A percentile compares a stretch with the other conserved stretches of the same genome.
These are phyloP conservation scores for Suillus discolor DNA, from an alignment of 768 basidiomycete genomes.

Conservation along the genomic window DNA sequence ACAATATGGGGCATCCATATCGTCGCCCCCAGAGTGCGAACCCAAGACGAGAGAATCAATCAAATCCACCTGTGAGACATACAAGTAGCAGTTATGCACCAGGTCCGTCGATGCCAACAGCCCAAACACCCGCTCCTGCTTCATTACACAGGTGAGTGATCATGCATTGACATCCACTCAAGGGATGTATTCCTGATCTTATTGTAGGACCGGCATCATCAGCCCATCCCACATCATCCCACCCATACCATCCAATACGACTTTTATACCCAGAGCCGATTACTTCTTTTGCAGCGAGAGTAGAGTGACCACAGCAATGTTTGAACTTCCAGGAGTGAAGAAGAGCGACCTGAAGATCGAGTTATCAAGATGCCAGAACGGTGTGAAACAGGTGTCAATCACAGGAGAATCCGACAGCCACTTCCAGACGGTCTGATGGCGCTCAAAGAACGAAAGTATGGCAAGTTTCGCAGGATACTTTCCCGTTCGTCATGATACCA, in stretches of 20 bases:
- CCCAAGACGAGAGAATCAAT: constrained; percentile 36
- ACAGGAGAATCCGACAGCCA: constrained; percentile 46
- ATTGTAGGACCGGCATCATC: constrained; percentile 23
- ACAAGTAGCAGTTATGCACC: constrained; percentile 21
- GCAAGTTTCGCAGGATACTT: constrained; percentile 51
- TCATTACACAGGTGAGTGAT: constrained; percentile 13
- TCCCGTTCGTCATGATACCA: constrained; percentile 56
- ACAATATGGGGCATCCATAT: constrained; percentile 14
- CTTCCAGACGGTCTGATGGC: constrained; percentile 46
- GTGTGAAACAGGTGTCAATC: constrained; percentile 63
- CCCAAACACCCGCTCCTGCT: constrained; percentile 9
- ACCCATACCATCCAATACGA: constrained; percentile 15
- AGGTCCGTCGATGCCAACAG: constrained; percentile 12
- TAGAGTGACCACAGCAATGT: constrained; percentile 55
- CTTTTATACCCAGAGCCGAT: constrained; percentile 61
- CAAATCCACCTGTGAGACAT: constrained; percentile 31
- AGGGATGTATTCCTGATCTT: constrained; percentile 12
- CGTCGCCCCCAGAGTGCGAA: constrained; percentile 23
- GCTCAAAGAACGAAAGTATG: constrained; percentile 58
- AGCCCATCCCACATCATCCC: constrained; percentile 24
- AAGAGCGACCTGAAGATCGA: constrained; percentile 58
- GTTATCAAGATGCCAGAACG: constrained; percentile 65
- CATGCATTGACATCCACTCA: constrained; percentile 11
- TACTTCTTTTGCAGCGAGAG: constrained; percentile 56
- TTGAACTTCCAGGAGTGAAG: constrained; percentile 72